A percentile compares a stretch with the other conserved stretches of the same genome.
Evolutionary conservation across 768 basidiomycete genomes (phyloP).

Genomic region (Leccinum imitatum): DNA sequence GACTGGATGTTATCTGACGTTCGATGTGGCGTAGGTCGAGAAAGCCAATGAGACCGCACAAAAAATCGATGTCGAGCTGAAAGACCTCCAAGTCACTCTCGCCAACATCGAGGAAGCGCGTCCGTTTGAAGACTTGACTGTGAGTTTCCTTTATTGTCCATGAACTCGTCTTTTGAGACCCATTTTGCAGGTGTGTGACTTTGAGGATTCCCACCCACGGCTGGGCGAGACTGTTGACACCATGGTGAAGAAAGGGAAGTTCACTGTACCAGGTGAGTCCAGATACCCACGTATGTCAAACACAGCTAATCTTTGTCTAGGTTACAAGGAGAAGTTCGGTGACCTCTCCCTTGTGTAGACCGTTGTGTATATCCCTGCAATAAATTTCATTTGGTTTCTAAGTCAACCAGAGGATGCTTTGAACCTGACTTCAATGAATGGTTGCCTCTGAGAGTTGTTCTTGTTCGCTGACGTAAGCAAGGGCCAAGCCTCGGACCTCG

Average conservation of each 20-base stretch:
- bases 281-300: not conserved
- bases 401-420: not conserved
- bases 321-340: conserved; percentile 96
- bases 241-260: conserved; percentile 98
- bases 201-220: conserved; percentile 90
- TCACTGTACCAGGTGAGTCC: conserved; percentile 86
- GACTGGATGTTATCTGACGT: conserved; percentile 7
- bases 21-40: conserved; percentile 54
- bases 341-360: conserved; percentile 88
- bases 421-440: not conserved
- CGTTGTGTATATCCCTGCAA: conserved; percentile 20
- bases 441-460: not conserved
- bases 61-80: conserved; percentile 89
- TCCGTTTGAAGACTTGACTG: conserved; percentile 96
- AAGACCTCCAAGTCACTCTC: conserved; percentile 88
- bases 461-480: conserved; percentile 26
- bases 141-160: conserved; percentile 39
- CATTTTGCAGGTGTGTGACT: conserved; percentile 71
- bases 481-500: not conserved
- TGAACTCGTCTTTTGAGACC: not conserved
- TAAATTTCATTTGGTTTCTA: conserved; percentile 18
- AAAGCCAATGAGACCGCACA: conserved; percentile 87
- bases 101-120: conserved; percentile 97
- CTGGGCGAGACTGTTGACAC: conserved; percentile 87
- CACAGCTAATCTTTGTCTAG: conserved; percentile 35